A percentile compares a stretch with the other conserved stretches of the same genome.
These are phyloP conservation scores for Lentinula novae-zelandiae DNA, from an alignment of 1,284 basidiomycete genomes.

Conservation along the genomic window DNA sequence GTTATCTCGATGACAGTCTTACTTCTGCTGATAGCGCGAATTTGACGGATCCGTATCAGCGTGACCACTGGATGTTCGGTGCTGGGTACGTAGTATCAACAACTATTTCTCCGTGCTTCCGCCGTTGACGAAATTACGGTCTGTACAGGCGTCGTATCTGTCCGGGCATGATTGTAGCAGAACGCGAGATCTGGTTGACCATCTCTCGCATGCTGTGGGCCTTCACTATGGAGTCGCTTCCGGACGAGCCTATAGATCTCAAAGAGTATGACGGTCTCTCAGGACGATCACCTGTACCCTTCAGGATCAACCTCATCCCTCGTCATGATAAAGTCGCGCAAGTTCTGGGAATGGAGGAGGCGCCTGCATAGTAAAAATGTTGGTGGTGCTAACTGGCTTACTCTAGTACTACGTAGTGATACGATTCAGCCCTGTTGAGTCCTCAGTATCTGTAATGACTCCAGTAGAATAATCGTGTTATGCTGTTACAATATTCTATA, in stretches of 20 bases:
- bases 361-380: neutral
- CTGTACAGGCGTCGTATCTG: slow-evolving; percentile 23
- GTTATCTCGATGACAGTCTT: slow-evolving; percentile 28
- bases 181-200: slow-evolving; percentile 30
- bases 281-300: slow-evolving; percentile 30
- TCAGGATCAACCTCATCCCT: slow-evolving; percentile 23
- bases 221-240: slow-evolving; percentile 24
- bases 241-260: slow-evolving; percentile 30
- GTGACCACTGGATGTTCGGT: slow-evolving; percentile 44
- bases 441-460: no score
- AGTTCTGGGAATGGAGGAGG: neutral
- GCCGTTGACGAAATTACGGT: slow-evolving; percentile 14
- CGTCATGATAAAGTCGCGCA: slow-evolving; percentile 12
- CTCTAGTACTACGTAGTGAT: no score
- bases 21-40: slow-evolving; percentile 32
- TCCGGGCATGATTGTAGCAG: slow-evolving; percentile 29
- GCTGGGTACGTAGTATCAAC: slow-evolving; percentile 24
- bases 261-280: slow-evolving; percentile 34
- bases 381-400: no score
- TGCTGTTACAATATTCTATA: no score
- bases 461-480: no score
- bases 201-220: slow-evolving; percentile 31
- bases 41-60: slow-evolving; percentile 32
- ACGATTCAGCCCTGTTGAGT: no score
- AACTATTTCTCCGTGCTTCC: neutral